Evolutionary conservation across 2,329 filamentous ascomycete genomes (phyloP).

Genomic region (Neocatenulostroma microsporum): DNA sequence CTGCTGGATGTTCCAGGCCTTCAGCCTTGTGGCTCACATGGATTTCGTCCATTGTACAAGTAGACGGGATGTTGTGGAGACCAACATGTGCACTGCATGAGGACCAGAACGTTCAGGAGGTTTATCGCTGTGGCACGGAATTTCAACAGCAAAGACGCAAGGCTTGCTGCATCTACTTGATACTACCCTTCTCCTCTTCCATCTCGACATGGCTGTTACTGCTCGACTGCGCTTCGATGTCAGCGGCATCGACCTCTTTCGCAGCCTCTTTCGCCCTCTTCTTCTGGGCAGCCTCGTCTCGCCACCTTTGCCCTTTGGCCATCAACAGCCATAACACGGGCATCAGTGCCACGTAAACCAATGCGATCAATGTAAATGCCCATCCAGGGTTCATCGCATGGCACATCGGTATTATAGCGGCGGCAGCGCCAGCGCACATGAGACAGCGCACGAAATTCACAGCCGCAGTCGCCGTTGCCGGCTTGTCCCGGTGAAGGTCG

Average conservation of each 20-base stretch:
- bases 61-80: too few relatives aligned
- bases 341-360: slow-evolving; percentile 17
- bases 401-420: slow-evolving; percentile 30
- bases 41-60: too few relatives aligned
- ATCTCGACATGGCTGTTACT: too few relatives aligned
- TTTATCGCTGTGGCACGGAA: too few relatives aligned
- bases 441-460: slow-evolving; percentile 39
- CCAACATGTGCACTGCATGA: too few relatives aligned
- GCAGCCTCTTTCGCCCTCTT: slow-evolving; percentile 9
- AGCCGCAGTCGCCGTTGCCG: slow-evolving; percentile 38
- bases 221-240: slow-evolving; percentile 2
- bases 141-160: too few relatives aligned
- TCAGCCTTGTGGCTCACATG: too few relatives aligned
- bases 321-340: slow-evolving; percentile 19
- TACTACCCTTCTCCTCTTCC: too few relatives aligned
- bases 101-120: too few relatives aligned
- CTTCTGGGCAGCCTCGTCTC: slow-evolving; percentile 16
- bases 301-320: slow-evolving; percentile 16
- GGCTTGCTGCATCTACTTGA: too few relatives aligned
- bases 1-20: too few relatives aligned
- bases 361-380: slow-evolving; percentile 14
- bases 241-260: too few relatives aligned
- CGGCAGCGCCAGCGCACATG: slow-evolving; percentile 35
- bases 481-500: slow-evolving; percentile 34
- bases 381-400: slow-evolving; percentile 13